phyloP scores from a whole-genome alignment of 441 rosid genomes.

The Theobroma grandiflorum region DNA sequence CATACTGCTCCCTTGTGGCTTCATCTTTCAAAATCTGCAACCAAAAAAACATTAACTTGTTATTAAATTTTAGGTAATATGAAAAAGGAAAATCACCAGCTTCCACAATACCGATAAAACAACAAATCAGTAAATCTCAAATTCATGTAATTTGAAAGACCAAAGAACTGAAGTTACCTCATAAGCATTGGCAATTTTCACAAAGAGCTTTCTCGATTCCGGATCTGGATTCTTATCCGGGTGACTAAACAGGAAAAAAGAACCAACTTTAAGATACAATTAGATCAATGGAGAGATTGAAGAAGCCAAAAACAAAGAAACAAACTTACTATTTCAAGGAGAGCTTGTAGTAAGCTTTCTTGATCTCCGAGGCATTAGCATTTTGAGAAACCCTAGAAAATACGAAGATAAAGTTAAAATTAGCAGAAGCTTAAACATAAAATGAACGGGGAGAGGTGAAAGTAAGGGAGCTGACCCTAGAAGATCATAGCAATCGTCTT shows the following conservation, averaged over 20 bases:
- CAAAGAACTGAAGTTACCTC: slow-evolving; percentile 56
- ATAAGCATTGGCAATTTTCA: slow-evolving; percentile 94
- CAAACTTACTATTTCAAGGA: slow-evolving; percentile 77
- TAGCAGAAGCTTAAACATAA: background rate
- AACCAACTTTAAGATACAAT: slow-evolving; percentile 22
- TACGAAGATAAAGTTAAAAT: slow-evolving; percentile 12
- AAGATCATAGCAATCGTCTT: slow-evolving; percentile 95
- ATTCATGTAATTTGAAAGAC: background rate
- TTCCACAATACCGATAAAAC: background rate
- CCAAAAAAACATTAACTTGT: background rate
- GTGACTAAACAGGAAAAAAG: slow-evolving; percentile 52
- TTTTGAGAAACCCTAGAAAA: slow-evolving; percentile 73
- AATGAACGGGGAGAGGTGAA: background rate
- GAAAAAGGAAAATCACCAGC: background rate
- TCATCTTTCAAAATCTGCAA: slow-evolving; percentile 94
- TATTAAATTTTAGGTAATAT: background rate
- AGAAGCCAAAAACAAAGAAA: slow-evolving; percentile 8
- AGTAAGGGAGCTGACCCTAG: slow-evolving; percentile 59
- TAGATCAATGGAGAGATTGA: slow-evolving; percentile 12
- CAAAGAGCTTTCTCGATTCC: slow-evolving; percentile 85
- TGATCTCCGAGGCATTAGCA: slow-evolving; percentile 90
- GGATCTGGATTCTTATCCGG: slow-evolving; percentile 99
- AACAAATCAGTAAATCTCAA: slow-evolving; percentile 4
- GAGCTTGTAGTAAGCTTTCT: slow-evolving; percentile 93
- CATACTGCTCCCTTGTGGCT: slow-evolving; percentile 84